Conservation (phyloP, 495 filamentous ascomycete species). For the Daldinia childiae region DNA sequence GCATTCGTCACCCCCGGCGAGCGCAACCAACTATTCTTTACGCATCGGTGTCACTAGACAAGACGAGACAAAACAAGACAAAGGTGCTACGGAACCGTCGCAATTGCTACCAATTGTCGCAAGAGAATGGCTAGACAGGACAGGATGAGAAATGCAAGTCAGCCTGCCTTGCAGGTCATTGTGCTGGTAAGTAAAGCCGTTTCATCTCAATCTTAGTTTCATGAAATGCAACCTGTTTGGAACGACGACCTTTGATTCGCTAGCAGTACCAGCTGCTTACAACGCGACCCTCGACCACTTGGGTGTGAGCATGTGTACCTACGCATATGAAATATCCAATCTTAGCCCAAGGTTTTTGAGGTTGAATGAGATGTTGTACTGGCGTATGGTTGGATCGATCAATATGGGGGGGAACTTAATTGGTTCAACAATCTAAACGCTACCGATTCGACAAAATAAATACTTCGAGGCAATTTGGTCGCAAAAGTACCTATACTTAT, state of each 20-base stretch:
- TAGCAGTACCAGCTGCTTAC: slow-evolving; percentile 17
- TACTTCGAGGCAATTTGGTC: not conserved
- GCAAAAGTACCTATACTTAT: not conserved
- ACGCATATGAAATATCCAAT: slow-evolving; percentile 29
- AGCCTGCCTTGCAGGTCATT: slow-evolving; percentile 78
- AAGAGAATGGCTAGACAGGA: slow-evolving; percentile 32
- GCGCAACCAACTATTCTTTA: not conserved
- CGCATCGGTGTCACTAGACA: not conserved
- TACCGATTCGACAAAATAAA: not conserved
- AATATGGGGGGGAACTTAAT: not conserved
- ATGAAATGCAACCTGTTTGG: slow-evolving; percentile 22
- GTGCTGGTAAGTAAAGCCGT: slow-evolving; percentile 71
- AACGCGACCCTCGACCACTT: slow-evolving; percentile 16
- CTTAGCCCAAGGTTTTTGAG: slow-evolving; percentile 7
- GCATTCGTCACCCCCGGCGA: not conserved
- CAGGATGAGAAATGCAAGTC: slow-evolving; percentile 30
- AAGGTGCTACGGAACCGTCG: not conserved
- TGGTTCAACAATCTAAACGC: not conserved
- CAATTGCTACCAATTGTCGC: slow-evolving; percentile 16
- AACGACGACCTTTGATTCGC: slow-evolving; percentile 34
- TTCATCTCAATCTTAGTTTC: slow-evolving; percentile 32
- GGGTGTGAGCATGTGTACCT: not conserved
- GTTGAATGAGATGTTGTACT: not conserved
- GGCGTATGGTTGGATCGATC: not conserved
- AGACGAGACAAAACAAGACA: not conserved